Conservation (phyloP, 805 yeast species). For the Brettanomyces sp. region DNA sequence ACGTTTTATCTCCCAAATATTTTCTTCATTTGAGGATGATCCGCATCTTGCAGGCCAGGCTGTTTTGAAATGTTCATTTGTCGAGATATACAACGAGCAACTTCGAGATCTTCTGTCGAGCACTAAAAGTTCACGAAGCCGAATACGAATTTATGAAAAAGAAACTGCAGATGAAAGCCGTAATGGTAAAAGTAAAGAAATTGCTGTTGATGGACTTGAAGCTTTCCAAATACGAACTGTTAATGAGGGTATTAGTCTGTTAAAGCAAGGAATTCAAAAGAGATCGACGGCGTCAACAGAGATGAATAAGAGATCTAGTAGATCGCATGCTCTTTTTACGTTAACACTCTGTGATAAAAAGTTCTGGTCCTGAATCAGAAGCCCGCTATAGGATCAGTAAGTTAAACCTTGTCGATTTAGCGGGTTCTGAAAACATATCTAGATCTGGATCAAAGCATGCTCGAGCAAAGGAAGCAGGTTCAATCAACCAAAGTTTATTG, state of each 20-base stretch:
- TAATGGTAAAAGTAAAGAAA: slow-evolving; percentile 3
- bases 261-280: slow-evolving; percentile 47
- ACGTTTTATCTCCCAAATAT: slow-evolving; percentile 34
- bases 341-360: slow-evolving; percentile 38
- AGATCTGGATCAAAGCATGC: slow-evolving; percentile 81
- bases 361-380: slow-evolving; percentile 11
- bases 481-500: slow-evolving; percentile 79
- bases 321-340: slow-evolving; percentile 74
- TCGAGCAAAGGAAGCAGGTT: slow-evolving; percentile 89
- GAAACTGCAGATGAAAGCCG: slow-evolving; percentile 3
- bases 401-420: slow-evolving; percentile 77
- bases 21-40: slow-evolving; percentile 11
- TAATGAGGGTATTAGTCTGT: slow-evolving; percentile 43
- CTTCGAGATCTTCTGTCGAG: slow-evolving; percentile 37
- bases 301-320: slow-evolving; percentile 61
- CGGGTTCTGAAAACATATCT: slow-evolving; percentile 87
- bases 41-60: slow-evolving; percentile 27
- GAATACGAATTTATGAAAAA: slow-evolving; percentile 32
- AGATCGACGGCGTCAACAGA: slow-evolving; percentile 67
- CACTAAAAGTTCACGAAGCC: slow-evolving; percentile 13
- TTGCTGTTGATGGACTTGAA: slow-evolving; percentile 54
- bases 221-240: slow-evolving; percentile 50
- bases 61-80: slow-evolving; percentile 41
- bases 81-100: slow-evolving; percentile 41
- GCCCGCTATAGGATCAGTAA: slow-evolving; percentile 23